These are phyloP conservation scores for Daldinia childiae DNA, from an alignment of 495 filamentous ascomycete genomes.

Conservation along the genomic window DNA sequence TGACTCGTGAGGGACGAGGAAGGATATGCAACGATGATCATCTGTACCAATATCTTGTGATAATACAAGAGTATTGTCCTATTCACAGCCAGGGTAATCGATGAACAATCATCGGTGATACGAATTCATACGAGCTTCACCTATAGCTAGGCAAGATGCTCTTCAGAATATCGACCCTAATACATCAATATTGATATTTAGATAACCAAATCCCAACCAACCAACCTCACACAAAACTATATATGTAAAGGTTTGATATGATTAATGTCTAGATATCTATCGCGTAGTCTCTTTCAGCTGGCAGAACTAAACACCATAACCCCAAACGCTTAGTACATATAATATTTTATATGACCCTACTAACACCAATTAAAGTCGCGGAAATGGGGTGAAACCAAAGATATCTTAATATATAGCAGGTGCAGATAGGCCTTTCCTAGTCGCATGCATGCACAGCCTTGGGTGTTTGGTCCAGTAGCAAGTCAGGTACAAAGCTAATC, in stretches of 20 bases:
- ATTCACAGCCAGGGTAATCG: background rate
- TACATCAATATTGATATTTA: background rate
- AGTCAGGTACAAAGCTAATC: background rate
- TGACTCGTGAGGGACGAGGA: conserved; percentile 65
- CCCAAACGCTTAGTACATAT: background rate
- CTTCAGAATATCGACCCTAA: background rate
- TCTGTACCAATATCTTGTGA: conserved; percentile 27
- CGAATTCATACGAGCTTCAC: background rate
- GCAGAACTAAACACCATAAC: background rate
- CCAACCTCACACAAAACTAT: background rate
- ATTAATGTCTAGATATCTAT: background rate
- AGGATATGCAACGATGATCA: conserved; percentile 8
- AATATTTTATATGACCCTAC: background rate
- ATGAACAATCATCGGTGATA: background rate
- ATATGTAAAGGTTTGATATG: background rate
- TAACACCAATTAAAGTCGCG: background rate
- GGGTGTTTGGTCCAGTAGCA: background rate
- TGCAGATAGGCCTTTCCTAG: background rate
- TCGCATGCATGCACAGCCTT: background rate
- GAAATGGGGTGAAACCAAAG: too few species aligned
- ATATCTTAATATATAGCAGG: too few species aligned
- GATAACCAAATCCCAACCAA: background rate
- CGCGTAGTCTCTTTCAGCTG: background rate
- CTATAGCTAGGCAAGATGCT: background rate
- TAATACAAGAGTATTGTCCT: conserved; percentile 15